Conservation (phyloP, 345 rosid species). For the Moringa oleifera region DNA sequence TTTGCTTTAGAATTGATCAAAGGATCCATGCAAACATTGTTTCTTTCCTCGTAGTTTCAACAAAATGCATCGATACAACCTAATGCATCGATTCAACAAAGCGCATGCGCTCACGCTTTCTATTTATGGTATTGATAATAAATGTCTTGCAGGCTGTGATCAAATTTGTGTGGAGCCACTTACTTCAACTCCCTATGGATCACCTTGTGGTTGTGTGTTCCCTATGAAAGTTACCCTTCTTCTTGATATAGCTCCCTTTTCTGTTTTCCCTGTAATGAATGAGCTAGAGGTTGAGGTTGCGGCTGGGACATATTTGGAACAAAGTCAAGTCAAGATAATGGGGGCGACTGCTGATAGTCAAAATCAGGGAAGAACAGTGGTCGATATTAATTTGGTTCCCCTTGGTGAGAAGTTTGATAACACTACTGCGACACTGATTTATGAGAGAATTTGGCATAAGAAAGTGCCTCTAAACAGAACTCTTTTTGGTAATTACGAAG, state of each 20-base stretch:
- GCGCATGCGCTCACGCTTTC: too few species aligned
- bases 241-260: conserved; percentile 67
- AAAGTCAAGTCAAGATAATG: conserved; percentile 98
- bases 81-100: too few species aligned
- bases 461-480: conserved; percentile 70
- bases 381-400: conserved; percentile 91
- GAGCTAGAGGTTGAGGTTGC: conserved; percentile 97
- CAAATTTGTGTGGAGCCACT: conserved; percentile 88
- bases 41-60: background rate
- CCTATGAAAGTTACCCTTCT: conserved; percentile 96
- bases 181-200: conserved; percentile 82
- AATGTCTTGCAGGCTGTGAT: conserved; percentile 67
- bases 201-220: conserved; percentile 95
- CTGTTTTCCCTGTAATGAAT: conserved; percentile 80
- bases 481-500: conserved; percentile 83
- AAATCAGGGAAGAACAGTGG: conserved; percentile 81
- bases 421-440: conserved; percentile 81
- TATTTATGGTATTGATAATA: conserved; percentile 19
- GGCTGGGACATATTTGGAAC: conserved; percentile 83
- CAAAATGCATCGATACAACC: too few species aligned
- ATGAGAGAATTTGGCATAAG: conserved; percentile 67
- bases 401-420: conserved; percentile 97
- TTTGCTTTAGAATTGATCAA: background rate
- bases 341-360: conserved; percentile 93
- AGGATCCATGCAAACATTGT: background rate